Percentiles rank a stretch among this genome's conserved stretches.
These are phyloP conservation scores for Volvox reticuliferus DNA, from an alignment of 139 green algal species.

Conservation along the genomic window DNA sequence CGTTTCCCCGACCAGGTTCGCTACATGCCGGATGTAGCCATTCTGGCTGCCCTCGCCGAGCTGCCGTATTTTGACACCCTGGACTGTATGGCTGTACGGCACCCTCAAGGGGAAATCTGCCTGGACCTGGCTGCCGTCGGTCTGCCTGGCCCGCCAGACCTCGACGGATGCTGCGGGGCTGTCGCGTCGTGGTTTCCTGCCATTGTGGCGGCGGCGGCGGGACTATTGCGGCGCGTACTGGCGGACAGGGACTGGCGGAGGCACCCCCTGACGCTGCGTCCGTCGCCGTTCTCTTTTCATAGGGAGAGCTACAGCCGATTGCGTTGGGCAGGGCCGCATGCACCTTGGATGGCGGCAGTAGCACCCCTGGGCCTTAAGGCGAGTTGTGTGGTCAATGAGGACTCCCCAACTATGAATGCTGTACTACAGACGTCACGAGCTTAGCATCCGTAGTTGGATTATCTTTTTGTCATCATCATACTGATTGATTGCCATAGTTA, in stretches of 20 bases:
- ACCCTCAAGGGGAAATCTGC: constrained; percentile 25
- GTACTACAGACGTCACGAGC: no score
- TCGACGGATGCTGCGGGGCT: background rate
- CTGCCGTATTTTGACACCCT: background rate
- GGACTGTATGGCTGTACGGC: background rate
- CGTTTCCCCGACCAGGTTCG: no score
- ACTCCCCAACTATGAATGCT: no score
- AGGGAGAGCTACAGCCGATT: background rate
- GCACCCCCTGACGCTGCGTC: constrained; percentile 34
- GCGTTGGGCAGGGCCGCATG: constrained; percentile 19
- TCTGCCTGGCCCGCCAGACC: background rate
- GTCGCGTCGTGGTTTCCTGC: background rate
- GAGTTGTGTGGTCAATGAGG: no score
- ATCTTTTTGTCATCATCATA: no score
- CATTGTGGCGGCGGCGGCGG: background rate
- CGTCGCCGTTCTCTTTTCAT: constrained; percentile 30
- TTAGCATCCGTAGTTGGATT: no score
- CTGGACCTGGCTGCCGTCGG: constrained; percentile 12
- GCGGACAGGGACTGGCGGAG: background rate
- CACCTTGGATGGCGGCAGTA: background rate
- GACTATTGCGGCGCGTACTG: constrained; percentile 4
- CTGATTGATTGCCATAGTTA: no score
- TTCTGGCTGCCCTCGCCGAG: constrained; percentile 1
- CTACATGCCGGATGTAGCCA: constrained; percentile 27
- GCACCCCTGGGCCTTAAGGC: background rate